Base-by-base conservation (phyloP, 306 rosid genomes). In the Citrullus colocynthis region DNA sequence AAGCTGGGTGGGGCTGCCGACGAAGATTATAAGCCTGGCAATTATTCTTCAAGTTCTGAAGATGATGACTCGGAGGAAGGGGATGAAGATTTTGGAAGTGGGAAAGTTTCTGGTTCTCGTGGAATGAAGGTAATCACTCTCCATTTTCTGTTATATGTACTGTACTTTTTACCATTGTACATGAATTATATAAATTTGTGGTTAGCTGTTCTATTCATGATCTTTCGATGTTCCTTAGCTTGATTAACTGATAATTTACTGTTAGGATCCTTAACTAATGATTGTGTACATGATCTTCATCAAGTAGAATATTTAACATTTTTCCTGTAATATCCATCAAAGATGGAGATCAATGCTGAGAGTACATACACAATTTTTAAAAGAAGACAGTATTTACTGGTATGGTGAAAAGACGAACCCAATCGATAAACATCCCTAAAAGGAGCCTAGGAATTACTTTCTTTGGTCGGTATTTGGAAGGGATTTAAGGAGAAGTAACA, bases 21-120 rank as follows among this genome's bases (percentile, higher is more conserved):
- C 64, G 86, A 82, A n/a, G 97, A 95, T 54, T 90, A 95, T 61
- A 71, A 10, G 77, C 98, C 96, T 20, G 85, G 80, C 45, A 86
- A 85, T n/a, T 51, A 66, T 79, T 86, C 89, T 75, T 77, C 87
- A 1, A 70, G 85, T 24, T 84, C 71, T 18, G 88, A 87, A 7
- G 86, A 73, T 5, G 86, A 62, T 2, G 86, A 82, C 55, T 89
- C 84, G 34, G 86, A 74, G 36, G 89, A 60, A 0, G 81, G 80
- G 45, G 92, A 85, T 41, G 82, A 66, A 30, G 86, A 84, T 78
- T 78, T 73, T 83, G 82, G 15, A 0, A 34, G 36, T 41, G 63
- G 30, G 77, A 82, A 70, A 76, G 78, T 83, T 78, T 82, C 86
- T 83, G 74, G 79, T 56, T 78, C 87, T 11, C 70, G 83, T 42